Percentiles rank a stretch among this genome's conserved stretches.
These are phyloP conservation scores for Multifurca ochricompacta DNA, from an alignment of 768 basidiomycete species.

Conservation along the genomic window DNA sequence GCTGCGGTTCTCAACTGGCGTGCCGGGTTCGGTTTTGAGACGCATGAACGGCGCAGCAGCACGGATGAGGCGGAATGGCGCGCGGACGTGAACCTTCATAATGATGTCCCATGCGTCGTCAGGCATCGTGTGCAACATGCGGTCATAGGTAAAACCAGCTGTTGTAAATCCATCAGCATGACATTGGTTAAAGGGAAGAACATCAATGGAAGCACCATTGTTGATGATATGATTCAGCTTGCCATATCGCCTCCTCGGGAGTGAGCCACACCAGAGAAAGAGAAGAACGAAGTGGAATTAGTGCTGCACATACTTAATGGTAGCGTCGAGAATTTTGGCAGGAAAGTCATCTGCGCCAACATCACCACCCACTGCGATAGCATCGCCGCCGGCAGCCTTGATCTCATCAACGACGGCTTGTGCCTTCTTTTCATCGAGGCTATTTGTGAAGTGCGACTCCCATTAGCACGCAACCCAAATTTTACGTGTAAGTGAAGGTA, in stretches of 20 bases:
- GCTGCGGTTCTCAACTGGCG: slow-evolving; percentile 48
- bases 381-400: slow-evolving; percentile 62
- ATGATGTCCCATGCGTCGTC: slow-evolving; percentile 80
- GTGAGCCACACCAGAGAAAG: background rate
- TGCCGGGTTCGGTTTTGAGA: slow-evolving; percentile 54
- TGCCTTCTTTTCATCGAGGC: slow-evolving; percentile 67
- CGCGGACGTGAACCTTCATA: slow-evolving; percentile 76
- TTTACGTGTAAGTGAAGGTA: slow-evolving; percentile 7
- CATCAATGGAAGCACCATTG: slow-evolving; percentile 43
- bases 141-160: slow-evolving; percentile 77
- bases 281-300: background rate
- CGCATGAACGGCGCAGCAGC: slow-evolving; percentile 83
- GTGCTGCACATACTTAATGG: slow-evolving; percentile 54
- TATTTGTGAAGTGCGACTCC: slow-evolving; percentile 24
- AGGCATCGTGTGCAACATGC: slow-evolving; percentile 81
- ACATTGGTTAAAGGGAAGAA: background rate
- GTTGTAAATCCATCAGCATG: background rate
- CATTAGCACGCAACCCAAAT: background rate
- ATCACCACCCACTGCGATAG: slow-evolving; percentile 68
- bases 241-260: slow-evolving; percentile 53
- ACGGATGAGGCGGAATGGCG: slow-evolving; percentile 78
- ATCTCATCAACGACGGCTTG: slow-evolving; percentile 65
- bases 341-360: slow-evolving; percentile 81
- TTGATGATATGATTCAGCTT: slow-evolving; percentile 85
- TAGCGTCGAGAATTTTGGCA: slow-evolving; percentile 65